A percentile compares a stretch with the other conserved stretches of the same genome.
These are phyloP conservation scores for Cystobasidiaceae sp. DNA, from an alignment of 1,284 basidiomycete genomes.

Conservation along the genomic window DNA sequence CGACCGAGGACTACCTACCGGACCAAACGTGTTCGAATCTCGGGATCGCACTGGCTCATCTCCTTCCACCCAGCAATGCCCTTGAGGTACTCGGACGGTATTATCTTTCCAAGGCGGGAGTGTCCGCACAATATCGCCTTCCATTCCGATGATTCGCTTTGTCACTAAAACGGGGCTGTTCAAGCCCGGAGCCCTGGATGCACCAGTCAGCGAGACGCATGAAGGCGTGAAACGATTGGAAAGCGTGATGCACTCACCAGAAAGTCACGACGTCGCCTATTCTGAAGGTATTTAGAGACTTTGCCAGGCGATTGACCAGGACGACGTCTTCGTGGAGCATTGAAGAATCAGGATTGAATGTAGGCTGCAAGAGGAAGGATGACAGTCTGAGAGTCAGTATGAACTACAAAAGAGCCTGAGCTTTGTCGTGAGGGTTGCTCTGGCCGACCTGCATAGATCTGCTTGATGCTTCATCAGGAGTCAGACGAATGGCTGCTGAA, in stretches of 20 bases:
- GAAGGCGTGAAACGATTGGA: background rate
- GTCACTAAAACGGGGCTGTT: constrained; percentile 51
- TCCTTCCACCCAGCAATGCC: constrained; percentile 50
- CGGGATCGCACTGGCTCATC: constrained; percentile 51
- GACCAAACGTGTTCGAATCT: constrained; percentile 53
- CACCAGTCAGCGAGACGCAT: background rate
- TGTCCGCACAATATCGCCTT: constrained; percentile 52
- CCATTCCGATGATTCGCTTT: constrained; percentile 54
- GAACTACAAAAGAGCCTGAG: constrained; percentile 31
- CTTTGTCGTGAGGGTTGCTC: background rate
- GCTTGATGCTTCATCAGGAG: background rate
- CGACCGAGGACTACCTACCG: constrained; percentile 42
- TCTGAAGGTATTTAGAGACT: constrained; percentile 43
- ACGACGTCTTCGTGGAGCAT: constrained; percentile 51
- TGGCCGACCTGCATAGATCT: constrained; percentile 48
- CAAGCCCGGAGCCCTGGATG: constrained; percentile 48
- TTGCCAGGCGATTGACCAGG: constrained; percentile 51
- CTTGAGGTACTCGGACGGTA: constrained; percentile 47
- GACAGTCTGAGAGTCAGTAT: background rate
- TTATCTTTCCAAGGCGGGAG: constrained; percentile 46
- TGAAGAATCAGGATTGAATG: constrained; percentile 49
- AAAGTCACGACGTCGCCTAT: constrained; percentile 54
- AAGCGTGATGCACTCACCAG: constrained; percentile 43
- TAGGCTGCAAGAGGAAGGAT: constrained; percentile 44
- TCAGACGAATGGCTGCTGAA: constrained; percentile 15